phyloP scores from a whole-genome alignment of 1,139 yeast species.

The Sugiyamaella grinbergsii region DNA sequence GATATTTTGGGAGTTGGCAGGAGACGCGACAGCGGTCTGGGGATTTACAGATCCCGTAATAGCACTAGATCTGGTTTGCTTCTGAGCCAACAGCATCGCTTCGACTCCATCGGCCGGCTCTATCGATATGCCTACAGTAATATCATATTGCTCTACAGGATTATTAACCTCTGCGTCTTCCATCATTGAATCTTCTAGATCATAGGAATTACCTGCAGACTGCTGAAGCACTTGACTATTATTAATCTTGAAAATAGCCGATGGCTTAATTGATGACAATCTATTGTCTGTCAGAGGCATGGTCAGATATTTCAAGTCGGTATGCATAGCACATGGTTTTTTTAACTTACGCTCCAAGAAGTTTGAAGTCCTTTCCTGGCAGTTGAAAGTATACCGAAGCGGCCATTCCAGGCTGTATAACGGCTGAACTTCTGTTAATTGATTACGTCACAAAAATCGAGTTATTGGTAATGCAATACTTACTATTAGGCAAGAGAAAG shows the following conservation, averaged over 20 bases:
- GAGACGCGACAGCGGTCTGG: slow-evolving; percentile 29
- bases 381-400: slow-evolving; percentile 89
- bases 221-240: slow-evolving; percentile 44
- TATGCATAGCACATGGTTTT: background rate
- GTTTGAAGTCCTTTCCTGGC: slow-evolving; percentile 72
- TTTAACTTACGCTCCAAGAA: slow-evolving; percentile 59
- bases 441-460: background rate
- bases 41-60: slow-evolving; percentile 28
- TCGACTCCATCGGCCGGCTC: slow-evolving; percentile 72
- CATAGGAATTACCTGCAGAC: slow-evolving; percentile 32
- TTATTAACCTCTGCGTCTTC: slow-evolving; percentile 31
- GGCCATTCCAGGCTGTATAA: slow-evolving; percentile 65
- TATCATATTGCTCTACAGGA: slow-evolving; percentile 35
- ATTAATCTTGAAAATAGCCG: slow-evolving; percentile 85
- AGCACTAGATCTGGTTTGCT: slow-evolving; percentile 3
- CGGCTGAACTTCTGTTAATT: slow-evolving; percentile 1
- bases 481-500: slow-evolving; percentile 70
- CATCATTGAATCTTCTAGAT: slow-evolving; percentile 44
- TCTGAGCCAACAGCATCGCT: slow-evolving; percentile 3
- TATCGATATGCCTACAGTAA: slow-evolving; percentile 84
- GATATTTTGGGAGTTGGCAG: slow-evolving; percentile 37
- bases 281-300: slow-evolving; percentile 37
- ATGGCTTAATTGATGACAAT: slow-evolving; percentile 72
- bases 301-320: background rate
- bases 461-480: slow-evolving; percentile 28